Evolutionary conservation across 768 basidiomycete species (phyloP).

Genomic region (Leccinellum rugosiceps): DNA sequence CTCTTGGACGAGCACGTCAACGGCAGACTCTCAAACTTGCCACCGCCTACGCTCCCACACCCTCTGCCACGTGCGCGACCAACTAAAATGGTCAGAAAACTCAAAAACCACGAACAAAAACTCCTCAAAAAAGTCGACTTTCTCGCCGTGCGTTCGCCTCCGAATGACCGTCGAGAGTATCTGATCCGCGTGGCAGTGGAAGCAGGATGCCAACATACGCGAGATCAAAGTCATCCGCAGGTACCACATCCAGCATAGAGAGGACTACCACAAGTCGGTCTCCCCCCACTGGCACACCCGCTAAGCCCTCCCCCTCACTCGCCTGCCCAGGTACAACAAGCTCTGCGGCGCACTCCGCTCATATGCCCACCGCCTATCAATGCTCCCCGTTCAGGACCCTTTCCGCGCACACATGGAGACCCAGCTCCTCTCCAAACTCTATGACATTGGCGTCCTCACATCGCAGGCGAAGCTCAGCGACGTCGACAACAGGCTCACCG

Average conservation of each 20-base stretch:
- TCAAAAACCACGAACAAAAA: constrained; percentile 96
- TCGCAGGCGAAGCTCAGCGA: constrained; percentile 87
- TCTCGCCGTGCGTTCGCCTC: constrained; percentile 61
- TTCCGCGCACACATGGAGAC: constrained; percentile 82
- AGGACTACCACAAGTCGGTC: constrained; percentile 85
- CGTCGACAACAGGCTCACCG: constrained; percentile 91
- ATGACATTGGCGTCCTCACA: constrained; percentile 94
- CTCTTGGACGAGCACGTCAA: constrained; percentile 27
- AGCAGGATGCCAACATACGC: constrained; percentile 85
- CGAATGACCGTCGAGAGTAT: not conserved
- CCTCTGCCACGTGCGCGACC: constrained; percentile 29
- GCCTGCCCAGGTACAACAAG: constrained; percentile 77
- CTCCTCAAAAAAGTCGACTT: constrained; percentile 97
- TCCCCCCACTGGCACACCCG: not conserved
- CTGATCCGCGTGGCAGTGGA: constrained; percentile 63
- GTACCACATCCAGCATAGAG: constrained; percentile 93
- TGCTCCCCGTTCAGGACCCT: constrained; percentile 87
- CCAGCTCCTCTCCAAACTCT: constrained; percentile 88
- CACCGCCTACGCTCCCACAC: constrained; percentile 26
- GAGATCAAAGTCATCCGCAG: constrained; percentile 93
- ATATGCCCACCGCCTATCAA: constrained; percentile 81
- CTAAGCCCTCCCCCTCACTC: not conserved
- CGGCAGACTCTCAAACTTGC: constrained; percentile 26
- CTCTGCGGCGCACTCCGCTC: constrained; percentile 84
- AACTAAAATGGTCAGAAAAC: constrained; percentile 76